Conservation (phyloP, 108 stramenopile genomes). For the Aurantiochytrium sp. region DNA sequence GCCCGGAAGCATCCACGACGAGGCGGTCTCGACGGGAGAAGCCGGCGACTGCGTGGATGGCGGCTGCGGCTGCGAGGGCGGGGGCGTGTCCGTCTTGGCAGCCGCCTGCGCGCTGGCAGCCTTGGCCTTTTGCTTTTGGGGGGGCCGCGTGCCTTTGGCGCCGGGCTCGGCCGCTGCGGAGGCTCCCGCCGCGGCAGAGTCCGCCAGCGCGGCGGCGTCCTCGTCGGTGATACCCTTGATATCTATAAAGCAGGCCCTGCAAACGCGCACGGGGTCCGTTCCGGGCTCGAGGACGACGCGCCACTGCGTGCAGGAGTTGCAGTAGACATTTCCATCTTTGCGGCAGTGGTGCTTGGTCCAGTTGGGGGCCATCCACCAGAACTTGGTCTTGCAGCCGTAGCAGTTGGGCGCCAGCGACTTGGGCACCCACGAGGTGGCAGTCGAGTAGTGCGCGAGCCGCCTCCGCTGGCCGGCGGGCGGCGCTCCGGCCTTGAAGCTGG, state of each 20-base stretch:
- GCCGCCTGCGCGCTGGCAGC: neutral
- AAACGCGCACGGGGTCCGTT: neutral
- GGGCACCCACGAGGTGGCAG: slow-evolving; percentile 12
- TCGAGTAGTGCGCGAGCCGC: too few species aligned
- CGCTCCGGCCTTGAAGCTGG: neutral
- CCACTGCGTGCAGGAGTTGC: neutral
- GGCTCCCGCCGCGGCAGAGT: neutral
- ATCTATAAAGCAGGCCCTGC: neutral
- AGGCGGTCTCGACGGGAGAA: neutral
- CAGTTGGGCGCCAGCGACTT: neutral
- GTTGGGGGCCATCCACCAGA: neutral
- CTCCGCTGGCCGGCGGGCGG: neutral
- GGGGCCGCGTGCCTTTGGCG: neutral
- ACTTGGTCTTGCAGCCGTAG: neutral
- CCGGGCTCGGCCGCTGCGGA: too few species aligned
- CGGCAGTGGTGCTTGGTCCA: slow-evolving; percentile 20
- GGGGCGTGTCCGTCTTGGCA: neutral
- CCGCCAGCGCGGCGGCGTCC: neutral
- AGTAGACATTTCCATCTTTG: neutral
- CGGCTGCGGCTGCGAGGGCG: neutral
- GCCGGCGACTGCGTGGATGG: too few species aligned
- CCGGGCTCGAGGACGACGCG: neutral
- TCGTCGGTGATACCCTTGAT: neutral
- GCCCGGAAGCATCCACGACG: slow-evolving; percentile 8
- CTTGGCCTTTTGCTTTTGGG: neutral